Conservation (phyloP, 2,329 filamentous ascomycete genomes). For the Fusarium tupiense region DNA sequence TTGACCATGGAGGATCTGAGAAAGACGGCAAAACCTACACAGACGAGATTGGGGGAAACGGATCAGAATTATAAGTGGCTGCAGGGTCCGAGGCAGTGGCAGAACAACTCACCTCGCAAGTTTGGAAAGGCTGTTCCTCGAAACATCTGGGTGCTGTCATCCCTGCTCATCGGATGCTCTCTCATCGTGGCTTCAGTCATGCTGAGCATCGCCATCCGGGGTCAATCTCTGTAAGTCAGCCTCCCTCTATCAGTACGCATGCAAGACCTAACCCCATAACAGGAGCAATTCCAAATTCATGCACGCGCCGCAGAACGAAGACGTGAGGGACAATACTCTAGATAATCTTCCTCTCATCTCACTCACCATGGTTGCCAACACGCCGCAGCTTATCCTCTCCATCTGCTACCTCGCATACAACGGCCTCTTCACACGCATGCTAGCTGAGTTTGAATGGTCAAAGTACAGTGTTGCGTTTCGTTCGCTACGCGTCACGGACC, state of each 20-base stretch:
- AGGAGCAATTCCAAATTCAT: conserved; percentile 3
- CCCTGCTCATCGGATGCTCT: conserved; percentile 16
- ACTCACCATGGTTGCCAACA: conserved; percentile 24
- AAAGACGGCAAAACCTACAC: background rate
- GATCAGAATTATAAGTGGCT: conserved; percentile 3
- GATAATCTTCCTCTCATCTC: background rate
- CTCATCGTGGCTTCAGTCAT: conserved; percentile 6
- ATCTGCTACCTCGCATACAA: conserved; percentile 30
- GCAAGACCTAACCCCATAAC: background rate
- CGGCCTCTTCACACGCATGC: conserved; percentile 30
- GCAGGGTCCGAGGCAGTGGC: conserved; percentile 14
- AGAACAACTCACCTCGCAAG: background rate
- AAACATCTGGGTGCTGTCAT: conserved; percentile 22
- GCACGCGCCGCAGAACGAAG: conserved; percentile 9
- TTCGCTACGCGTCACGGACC: conserved; percentile 27
- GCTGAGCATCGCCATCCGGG: background rate
- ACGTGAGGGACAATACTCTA: accelerated
- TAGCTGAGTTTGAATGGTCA: conserved; percentile 32
- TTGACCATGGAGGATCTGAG: conserved; percentile 12
- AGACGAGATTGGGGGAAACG: background rate
- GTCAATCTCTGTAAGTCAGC: conserved; percentile 7
- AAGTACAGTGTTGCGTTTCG: conserved; percentile 17
- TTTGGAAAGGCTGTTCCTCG: conserved; percentile 19
- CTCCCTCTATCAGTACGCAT: accelerated
- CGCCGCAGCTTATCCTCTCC: conserved; percentile 22